A percentile compares a stretch with the other conserved stretches of the same genome.
phyloP scores from a whole-genome alignment of 73 alveolate species.

The Breviolum minutum region DNA sequence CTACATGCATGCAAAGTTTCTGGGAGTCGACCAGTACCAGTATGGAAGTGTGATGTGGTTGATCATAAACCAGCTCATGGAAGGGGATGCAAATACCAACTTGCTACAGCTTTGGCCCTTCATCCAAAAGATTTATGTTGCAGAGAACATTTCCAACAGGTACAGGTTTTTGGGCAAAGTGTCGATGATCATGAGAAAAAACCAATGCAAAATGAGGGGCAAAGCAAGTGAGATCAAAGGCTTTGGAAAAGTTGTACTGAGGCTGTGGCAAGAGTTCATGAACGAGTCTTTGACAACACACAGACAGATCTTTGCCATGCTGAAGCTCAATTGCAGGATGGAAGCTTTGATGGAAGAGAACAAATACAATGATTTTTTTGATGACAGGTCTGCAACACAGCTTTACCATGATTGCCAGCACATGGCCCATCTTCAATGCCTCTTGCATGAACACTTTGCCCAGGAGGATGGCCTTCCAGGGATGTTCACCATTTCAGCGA shows the following conservation, averaged over 20 bases:
- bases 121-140: not conserved
- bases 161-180: not conserved
- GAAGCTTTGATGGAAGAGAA: not conserved
- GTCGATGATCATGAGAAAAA: not conserved
- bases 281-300: not conserved
- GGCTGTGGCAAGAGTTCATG: not conserved
- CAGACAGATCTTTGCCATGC: not conserved
- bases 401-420: not conserved
- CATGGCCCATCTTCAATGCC: not conserved
- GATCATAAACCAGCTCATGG: not conserved
- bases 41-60: not conserved
- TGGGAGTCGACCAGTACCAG: not conserved
- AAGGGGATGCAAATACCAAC: not conserved
- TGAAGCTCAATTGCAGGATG: not conserved
- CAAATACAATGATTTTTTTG: not conserved
- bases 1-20: not conserved
- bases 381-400: not conserved
- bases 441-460: not conserved
- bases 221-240: slow-evolving; percentile 18
- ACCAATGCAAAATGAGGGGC: not conserved
- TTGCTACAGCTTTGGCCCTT: not conserved
- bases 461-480: not conserved
- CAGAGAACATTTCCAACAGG: not conserved
- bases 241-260: not conserved
- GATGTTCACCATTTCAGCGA: not conserved